Evolutionary conservation across 108 stramenopile genomes (phyloP), one percentile per base, ranked within the genome.

Genomic region (Cyclotella atomus): DNA sequence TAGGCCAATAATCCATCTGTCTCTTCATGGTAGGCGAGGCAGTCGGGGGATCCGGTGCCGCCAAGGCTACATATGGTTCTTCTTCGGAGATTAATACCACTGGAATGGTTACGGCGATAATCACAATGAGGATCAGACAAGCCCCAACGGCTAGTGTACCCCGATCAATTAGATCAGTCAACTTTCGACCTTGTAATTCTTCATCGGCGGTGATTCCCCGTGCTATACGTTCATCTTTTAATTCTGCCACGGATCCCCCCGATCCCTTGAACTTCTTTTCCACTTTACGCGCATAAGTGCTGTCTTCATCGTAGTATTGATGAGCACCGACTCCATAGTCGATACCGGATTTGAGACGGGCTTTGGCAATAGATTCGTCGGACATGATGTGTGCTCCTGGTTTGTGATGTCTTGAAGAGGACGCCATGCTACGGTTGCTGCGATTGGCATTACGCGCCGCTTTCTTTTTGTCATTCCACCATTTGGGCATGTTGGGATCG

Each of bases 101-200:
- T 33, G 80, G 80, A 9, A 81, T 71, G 33, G 75, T 70, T 0
- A 71, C 69, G 21, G 74, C 75, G 14, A 81, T 25, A 15, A 81
- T 61, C 4, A 81, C 80, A 33, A 76, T 59, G 25, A 75, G 38
- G n/a, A 81, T 76, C 23, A 81, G 27, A 38, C 74, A 81, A 30
- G 29, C 63, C 15, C 80, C 80, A 16, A 81, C 80, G 50, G 38
- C 44, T 19, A 81, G 28, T 9, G 80, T 76, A 27, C 54, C 30
- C 0, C 70, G 50, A 49, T 81, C 69, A 27, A 81, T 59, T 6
- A 74, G 29, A 38, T 75, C 73, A 23, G 59, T 36, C 2, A 63
- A 36, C 14, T 46, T 50, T 35, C 75, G 59, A 1, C 68, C 75
- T 25, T 53, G 36, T 25, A 76, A 57, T 53, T 76, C 75, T 54